Conservation (phyloP, 2,329 filamentous ascomycete species). For the Biscogniauxia mediterranea region DNA sequence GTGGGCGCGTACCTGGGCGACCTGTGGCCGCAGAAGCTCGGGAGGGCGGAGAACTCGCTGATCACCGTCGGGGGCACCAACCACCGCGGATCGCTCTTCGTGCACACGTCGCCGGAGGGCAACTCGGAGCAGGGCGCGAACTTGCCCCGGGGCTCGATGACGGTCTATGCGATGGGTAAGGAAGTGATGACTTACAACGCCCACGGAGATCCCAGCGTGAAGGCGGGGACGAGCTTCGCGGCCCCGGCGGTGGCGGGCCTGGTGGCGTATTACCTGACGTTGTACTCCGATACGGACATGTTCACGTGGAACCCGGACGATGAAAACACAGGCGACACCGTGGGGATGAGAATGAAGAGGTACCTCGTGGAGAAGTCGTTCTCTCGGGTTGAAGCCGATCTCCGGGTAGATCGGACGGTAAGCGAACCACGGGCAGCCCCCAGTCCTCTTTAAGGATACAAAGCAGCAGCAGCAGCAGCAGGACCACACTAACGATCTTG, state of each 20-base stretch:
- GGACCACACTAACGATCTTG: neutral
- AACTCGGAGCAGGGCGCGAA: neutral
- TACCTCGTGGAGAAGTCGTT: neutral
- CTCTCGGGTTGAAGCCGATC: neutral
- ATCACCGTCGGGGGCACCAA: neutral
- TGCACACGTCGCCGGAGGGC: neutral
- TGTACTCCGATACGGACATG: neutral
- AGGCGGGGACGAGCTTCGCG: neutral
- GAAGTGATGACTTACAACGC: neutral
- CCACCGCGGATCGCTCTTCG: neutral
- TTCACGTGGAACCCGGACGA: neutral
- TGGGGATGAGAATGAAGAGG: neutral
- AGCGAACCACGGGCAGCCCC: neutral
- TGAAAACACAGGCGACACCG: neutral
- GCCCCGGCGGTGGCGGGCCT: neutral
- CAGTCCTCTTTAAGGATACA: neutral
- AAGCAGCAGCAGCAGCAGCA: too few species aligned
- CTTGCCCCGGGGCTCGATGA: neutral
- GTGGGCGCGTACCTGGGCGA: neutral
- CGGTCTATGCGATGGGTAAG: neutral
- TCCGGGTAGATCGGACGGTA: neutral
- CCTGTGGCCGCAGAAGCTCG: neutral
- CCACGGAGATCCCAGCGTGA: neutral
- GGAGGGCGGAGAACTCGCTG: neutral
- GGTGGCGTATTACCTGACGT: neutral